These are phyloP conservation scores for Ampelocalamus luodianensis DNA, from an alignment of 176 grass and related monocot genomes.

Conservation along the genomic window DNA sequence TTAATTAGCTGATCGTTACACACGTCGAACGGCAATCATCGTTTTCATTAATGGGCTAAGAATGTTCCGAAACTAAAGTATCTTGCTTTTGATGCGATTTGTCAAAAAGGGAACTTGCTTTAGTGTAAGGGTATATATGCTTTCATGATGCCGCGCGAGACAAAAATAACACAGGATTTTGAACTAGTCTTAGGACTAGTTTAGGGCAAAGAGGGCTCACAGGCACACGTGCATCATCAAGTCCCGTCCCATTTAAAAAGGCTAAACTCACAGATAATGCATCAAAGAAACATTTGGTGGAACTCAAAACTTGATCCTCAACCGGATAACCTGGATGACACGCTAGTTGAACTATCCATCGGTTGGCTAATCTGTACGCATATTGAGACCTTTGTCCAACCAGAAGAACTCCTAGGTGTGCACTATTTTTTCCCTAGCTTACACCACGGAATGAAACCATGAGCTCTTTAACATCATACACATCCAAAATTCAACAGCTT, in stretches of 20 bases:
- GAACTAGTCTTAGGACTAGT: not conserved
- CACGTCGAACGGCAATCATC: constrained; percentile 7
- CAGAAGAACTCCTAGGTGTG: not conserved
- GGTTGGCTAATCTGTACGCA: not conserved
- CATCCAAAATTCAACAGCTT: not conserved
- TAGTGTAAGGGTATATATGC: constrained; percentile 41
- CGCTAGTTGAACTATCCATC: not conserved
- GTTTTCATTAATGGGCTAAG: constrained; percentile 35
- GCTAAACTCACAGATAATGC: not conserved
- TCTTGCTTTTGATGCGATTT: constrained; percentile 48
- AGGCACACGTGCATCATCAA: not conserved
- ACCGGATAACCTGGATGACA: not conserved
- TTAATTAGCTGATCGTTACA: constrained; percentile 6
- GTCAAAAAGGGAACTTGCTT: constrained; percentile 38
- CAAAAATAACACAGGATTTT: not conserved
- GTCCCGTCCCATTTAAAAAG: not conserved
- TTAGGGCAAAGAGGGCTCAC: not conserved
- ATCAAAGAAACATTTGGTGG: not conserved
- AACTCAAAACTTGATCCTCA: not conserved
- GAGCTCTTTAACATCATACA: not conserved
- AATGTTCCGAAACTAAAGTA: constrained; percentile 33
- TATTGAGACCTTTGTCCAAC: not conserved
- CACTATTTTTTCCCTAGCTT: not conserved
- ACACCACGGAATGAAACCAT: not conserved
- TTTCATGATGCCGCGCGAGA: not conserved